A percentile compares a stretch with the other conserved stretches of the same genome.
Conservation (phyloP, 2,329 filamentous ascomycete species). For the Diaporthe aspalathi region DNA sequence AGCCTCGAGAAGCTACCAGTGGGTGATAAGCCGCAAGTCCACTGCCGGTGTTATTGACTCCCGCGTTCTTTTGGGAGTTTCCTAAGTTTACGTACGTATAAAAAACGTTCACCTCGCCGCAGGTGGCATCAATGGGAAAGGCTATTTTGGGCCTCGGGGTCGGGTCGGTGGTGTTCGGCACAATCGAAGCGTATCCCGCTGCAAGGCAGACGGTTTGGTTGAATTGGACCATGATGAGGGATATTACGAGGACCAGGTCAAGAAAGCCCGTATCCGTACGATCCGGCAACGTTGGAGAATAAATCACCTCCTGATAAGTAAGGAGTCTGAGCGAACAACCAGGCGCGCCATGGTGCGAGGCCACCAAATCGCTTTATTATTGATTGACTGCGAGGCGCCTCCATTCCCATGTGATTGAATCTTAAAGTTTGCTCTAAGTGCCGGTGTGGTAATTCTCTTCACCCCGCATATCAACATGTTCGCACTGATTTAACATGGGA, state of each 20-base stretch:
- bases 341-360: not conserved
- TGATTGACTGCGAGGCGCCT: not conserved
- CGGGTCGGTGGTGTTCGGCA: not conserved
- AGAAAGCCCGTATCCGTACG: no score
- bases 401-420: not conserved
- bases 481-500: not conserved
- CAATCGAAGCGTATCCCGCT: not conserved
- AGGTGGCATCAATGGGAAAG: not conserved
- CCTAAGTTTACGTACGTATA: not conserved
- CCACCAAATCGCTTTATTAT: not conserved
- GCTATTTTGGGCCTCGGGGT: not conserved
- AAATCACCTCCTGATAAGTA: no score
- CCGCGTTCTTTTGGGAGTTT: no score
- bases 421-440: not conserved
- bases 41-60: not conserved
- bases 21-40: constrained; percentile 17
- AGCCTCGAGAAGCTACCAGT: not conserved
- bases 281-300: not conserved
- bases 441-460: not conserved
- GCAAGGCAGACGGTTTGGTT: not conserved
- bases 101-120: constrained; percentile 19
- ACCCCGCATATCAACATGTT: not conserved
- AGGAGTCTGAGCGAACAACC: no score
- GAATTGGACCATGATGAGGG: not conserved
- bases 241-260: not conserved